Evolutionary conservation across 805 yeast species (phyloP).

Genomic region (Lipomyces yamadae): DNA sequence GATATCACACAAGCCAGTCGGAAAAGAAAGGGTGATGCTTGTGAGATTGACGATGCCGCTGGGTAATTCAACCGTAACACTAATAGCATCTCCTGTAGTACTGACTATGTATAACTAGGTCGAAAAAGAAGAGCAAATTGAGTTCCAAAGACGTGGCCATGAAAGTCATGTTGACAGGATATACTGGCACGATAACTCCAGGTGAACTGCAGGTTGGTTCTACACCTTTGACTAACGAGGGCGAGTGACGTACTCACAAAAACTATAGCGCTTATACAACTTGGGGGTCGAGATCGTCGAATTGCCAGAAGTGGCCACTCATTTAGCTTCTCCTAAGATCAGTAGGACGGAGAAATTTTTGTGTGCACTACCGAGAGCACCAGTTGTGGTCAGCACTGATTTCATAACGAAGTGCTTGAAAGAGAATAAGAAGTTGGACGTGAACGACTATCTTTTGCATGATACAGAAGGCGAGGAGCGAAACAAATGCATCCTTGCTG

Average conservation of each 20-base stretch:
- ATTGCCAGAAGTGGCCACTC: constrained; percentile 49
- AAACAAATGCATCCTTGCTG: constrained; percentile 32
- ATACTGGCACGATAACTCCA: constrained; percentile 20
- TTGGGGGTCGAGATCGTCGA: constrained; percentile 62
- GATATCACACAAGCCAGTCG: not conserved
- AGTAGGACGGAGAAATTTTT: constrained; percentile 87
- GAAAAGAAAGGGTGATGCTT: not conserved
- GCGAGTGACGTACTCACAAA: constrained; percentile 3
- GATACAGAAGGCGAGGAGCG: constrained; percentile 45
- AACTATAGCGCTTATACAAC: constrained; percentile 44
- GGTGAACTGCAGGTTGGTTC: constrained; percentile 20
- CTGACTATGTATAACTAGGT: constrained; percentile 19
- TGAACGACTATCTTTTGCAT: constrained; percentile 39
- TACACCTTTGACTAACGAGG: not conserved
- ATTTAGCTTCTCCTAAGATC: constrained; percentile 75
- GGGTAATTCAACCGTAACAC: constrained; percentile 7
- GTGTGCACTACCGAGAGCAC: constrained; percentile 62
- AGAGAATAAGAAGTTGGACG: constrained; percentile 29
- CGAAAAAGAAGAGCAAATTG: constrained; percentile 41
- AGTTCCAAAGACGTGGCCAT: constrained; percentile 39
- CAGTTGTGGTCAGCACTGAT: constrained; percentile 41
- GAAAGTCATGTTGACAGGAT: constrained; percentile 37
- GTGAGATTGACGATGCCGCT: constrained; percentile 19
- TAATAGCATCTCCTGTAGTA: not conserved
- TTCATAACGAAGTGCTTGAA: constrained; percentile 35